Conservation (phyloP, 2,329 filamentous ascomycete genomes). For the Ophiostoma ips region DNA sequence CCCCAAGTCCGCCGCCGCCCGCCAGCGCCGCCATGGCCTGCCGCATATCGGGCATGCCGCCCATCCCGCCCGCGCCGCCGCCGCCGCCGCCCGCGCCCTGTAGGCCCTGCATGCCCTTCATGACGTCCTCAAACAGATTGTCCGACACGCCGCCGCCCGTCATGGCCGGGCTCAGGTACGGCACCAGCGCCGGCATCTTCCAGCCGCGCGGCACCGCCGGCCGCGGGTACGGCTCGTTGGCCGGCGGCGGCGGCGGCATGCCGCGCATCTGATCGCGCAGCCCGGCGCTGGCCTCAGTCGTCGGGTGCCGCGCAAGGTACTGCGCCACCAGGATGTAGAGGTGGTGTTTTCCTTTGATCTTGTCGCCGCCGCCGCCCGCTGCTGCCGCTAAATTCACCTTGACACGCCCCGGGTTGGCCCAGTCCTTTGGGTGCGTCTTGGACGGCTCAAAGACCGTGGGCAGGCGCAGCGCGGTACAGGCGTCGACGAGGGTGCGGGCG, state of each 20-base stretch:
- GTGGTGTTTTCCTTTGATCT: slow-evolving; percentile 66
- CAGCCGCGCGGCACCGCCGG: slow-evolving; percentile 72
- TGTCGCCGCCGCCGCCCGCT: slow-evolving; percentile 9
- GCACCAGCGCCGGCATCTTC: slow-evolving; percentile 76
- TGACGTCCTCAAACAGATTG: slow-evolving; percentile 91
- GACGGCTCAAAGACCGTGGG: slow-evolving; percentile 75
- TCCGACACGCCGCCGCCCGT: slow-evolving; percentile 89
- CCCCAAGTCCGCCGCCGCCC: slow-evolving; percentile 13
- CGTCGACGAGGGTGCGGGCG: slow-evolving; percentile 76
- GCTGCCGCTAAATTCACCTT: slow-evolving; percentile 67
- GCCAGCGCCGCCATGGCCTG: neutral
- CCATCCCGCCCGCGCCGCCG: slow-evolving; percentile 7
- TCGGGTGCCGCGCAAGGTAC: slow-evolving; percentile 66
- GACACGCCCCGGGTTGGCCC: slow-evolving; percentile 89
- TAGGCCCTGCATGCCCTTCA: slow-evolving; percentile 79
- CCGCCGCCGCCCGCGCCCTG: slow-evolving; percentile 15
- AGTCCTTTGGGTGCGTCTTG: slow-evolving; percentile 91
- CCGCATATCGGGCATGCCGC: neutral
- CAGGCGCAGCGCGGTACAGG: slow-evolving; percentile 59
- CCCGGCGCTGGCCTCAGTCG: slow-evolving; percentile 52
- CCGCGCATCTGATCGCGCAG: slow-evolving; percentile 62
- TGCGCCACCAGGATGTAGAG: slow-evolving; percentile 68
- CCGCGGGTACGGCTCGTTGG: slow-evolving; percentile 53
- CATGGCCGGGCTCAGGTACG: slow-evolving; percentile 76
- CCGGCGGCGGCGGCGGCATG: slow-evolving; percentile 48